Base-by-base conservation (phyloP, 2,329 filamentous ascomycete genomes). In the Aspergillus vadensis region DNA sequence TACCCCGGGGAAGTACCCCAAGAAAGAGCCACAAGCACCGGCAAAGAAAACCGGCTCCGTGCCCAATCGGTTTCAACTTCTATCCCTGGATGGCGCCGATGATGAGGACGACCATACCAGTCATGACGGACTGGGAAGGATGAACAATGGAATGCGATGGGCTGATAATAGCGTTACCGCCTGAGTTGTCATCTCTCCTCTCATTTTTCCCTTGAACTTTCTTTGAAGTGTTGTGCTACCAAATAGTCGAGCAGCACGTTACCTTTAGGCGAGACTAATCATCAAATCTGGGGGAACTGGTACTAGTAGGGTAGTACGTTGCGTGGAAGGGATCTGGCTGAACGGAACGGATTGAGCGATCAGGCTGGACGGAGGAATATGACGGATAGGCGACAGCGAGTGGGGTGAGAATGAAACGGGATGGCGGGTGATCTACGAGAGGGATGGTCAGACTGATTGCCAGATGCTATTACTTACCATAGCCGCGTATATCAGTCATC, bases 51-150 rank as follows among this genome's bases (percentile, higher is more conserved):
- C 58, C 21, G 57, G 59, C 58, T 63, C 67, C 41, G 63, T 63
- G 39, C 71, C 80, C 57, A 91, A 91, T 69, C 84, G 87, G 5
- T 91, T 90, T 71, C 79, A 85, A 52, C 70, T 88, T 59, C 79
- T 91, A 10, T 80, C 81, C 47, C 67, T 86, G 14, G 83, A 85
- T 53, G 80, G 75, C 17, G 72, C 74, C 4, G 77, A 77, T 6
- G 76, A 78, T 57, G 65, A 68, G 12, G 65, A 62, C 36, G 70
- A 76, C n/a, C 67, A 73, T n/a, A 8, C 9, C 10, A 32, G 15
- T 10, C 61, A 63, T 27, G 50, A 53, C 32, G 57, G 49, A 27
- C 6, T 72, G 55, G 32, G 32, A 36, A 53, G 50, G 36, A 51
- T 72, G 8, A 58, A 62, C 19, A 62, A 60, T 21, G 38, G 54